Percentiles rank a stretch among this genome's conserved stretches.
Evolutionary conservation across 495 filamentous ascomycete genomes (phyloP).

Genomic region (Talaromyces thailandensis): DNA sequence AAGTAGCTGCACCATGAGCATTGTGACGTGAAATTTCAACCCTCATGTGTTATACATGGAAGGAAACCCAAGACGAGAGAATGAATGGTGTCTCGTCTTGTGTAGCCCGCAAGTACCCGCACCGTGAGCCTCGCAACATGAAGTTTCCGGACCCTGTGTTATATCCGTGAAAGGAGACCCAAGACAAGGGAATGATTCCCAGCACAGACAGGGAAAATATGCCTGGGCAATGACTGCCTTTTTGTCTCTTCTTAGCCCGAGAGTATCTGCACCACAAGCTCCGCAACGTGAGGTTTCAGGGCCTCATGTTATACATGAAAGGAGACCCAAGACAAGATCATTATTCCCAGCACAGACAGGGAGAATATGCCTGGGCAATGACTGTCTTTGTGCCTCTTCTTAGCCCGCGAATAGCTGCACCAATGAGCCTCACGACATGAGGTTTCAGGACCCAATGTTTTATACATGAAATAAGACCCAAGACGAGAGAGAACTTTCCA

Average conservation of each 20-base stretch:
- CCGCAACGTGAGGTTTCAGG: conserved; percentile 33
- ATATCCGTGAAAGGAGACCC: conserved; percentile 49
- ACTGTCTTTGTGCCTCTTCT: too few species aligned
- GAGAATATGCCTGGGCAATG: too few species aligned
- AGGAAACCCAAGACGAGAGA: conserved; percentile 45
- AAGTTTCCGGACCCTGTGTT: conserved; percentile 46
- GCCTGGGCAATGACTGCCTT: too few species aligned
- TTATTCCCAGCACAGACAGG: too few species aligned
- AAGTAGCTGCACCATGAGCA: conserved; percentile 14
- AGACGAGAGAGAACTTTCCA: too few species aligned
- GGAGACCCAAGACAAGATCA: conserved; percentile 45
- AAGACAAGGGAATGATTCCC: conserved; percentile 29
- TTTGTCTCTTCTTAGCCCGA: conserved; percentile 4
- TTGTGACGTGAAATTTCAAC: conserved; percentile 32
- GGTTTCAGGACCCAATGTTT: conserved; percentile 47
- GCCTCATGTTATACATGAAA: conserved; percentile 47
- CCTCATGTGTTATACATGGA: conserved; percentile 49
- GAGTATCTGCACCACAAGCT: conserved; percentile 19
- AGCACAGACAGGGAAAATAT: too few species aligned
- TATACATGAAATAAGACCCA: conserved; percentile 46
- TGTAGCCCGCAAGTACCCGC: conserved; percentile 18
- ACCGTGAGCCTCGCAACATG: conserved; percentile 20
- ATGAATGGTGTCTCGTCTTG: too few species aligned
- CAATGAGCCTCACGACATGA: conserved; percentile 23
- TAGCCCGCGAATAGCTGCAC: conserved; percentile 18